These are phyloP conservation scores for Orbilia oligospora DNA, from an alignment of 2,329 filamentous ascomycete species.

Conservation along the genomic window DNA sequence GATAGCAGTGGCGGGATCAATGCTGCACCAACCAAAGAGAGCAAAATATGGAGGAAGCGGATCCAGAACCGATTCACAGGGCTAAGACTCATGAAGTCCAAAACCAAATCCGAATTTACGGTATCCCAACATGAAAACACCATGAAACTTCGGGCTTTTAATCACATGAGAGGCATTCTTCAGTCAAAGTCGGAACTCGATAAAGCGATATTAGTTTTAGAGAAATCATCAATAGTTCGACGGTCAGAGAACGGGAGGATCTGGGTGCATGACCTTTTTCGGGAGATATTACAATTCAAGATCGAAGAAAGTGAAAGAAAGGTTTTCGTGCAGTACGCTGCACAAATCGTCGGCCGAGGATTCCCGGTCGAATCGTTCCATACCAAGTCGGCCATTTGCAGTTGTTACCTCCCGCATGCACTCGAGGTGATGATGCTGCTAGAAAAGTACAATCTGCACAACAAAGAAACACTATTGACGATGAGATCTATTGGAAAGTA, in stretches of 20 bases:
- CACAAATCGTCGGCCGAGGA: slow-evolving; percentile 2
- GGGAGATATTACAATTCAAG: slow-evolving; percentile 11
- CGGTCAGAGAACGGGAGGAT: slow-evolving; percentile 19
- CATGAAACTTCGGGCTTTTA: not conserved
- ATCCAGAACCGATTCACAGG: not conserved
- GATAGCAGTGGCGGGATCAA: too few species aligned
- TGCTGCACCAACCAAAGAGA: not conserved
- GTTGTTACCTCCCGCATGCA: slow-evolving; percentile 6
- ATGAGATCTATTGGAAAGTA: not conserved
- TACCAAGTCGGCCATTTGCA: not conserved
- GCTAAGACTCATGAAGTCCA: not conserved
- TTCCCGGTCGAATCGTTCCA: slow-evolving; percentile 11
- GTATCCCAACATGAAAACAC: too few species aligned
- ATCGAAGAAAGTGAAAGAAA: slow-evolving; percentile 12
- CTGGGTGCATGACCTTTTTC: slow-evolving; percentile 39
- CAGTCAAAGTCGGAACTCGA: slow-evolving; percentile 3
- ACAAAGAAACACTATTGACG: not conserved
- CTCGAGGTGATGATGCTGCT: not conserved
- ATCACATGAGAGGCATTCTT: not conserved
- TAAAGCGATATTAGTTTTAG: not conserved
- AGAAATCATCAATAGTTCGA: slow-evolving; percentile 33
- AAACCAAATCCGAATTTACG: too few species aligned
- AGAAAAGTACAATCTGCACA: not conserved
- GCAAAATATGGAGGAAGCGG: not conserved
- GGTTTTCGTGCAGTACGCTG: not conserved